These are phyloP conservation scores for Dipodascopsis tothii DNA, from an alignment of 805 yeast species.

Conservation along the genomic window DNA sequence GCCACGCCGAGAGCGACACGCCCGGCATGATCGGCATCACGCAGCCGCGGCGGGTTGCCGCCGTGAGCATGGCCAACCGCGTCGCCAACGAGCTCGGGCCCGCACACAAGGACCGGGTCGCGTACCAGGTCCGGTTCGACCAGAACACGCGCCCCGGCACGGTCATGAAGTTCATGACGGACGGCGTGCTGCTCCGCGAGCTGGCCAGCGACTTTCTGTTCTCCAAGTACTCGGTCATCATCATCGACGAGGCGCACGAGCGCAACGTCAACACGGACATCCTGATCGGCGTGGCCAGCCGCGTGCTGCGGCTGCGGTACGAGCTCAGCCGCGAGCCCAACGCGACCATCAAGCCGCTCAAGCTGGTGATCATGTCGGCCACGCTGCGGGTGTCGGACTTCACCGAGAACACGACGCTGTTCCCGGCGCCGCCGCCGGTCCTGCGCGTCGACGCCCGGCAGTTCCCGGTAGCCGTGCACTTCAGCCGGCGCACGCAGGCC, in stretches of 20 bases:
- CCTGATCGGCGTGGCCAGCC: constrained; percentile 85
- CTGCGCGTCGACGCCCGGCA: constrained; percentile 88
- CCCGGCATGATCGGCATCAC: constrained; percentile 97
- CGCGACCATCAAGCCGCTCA: constrained; percentile 55
- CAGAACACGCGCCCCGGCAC: constrained; percentile 57
- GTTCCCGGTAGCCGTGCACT: constrained; percentile 86
- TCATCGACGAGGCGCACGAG: constrained; percentile 97
- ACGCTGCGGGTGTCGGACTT: constrained; percentile 90
- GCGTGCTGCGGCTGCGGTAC: constrained; percentile 68
- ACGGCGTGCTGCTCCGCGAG: constrained; percentile 87
- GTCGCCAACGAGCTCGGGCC: constrained; percentile 68
- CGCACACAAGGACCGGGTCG: constrained; percentile 59
- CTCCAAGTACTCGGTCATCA: constrained; percentile 71
- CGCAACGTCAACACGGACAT: constrained; percentile 94
- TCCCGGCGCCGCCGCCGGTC: constrained; percentile 72
- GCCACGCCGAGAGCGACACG: constrained; percentile 48
- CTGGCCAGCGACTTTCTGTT: constrained; percentile 82
- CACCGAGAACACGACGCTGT: constrained; percentile 67
- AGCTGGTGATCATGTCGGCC: constrained; percentile 92
- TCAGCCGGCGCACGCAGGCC: constrained; percentile 67
- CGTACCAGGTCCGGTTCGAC: constrained; percentile 78
- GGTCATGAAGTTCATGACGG: constrained; percentile 82
- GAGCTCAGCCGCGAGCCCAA: constrained; percentile 30
- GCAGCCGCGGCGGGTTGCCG: constrained; percentile 92
- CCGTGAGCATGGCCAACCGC: constrained; percentile 82